These are phyloP conservation scores for Bruguiera sexangula DNA, from an alignment of 345 rosid species.

Conservation along the genomic window DNA sequence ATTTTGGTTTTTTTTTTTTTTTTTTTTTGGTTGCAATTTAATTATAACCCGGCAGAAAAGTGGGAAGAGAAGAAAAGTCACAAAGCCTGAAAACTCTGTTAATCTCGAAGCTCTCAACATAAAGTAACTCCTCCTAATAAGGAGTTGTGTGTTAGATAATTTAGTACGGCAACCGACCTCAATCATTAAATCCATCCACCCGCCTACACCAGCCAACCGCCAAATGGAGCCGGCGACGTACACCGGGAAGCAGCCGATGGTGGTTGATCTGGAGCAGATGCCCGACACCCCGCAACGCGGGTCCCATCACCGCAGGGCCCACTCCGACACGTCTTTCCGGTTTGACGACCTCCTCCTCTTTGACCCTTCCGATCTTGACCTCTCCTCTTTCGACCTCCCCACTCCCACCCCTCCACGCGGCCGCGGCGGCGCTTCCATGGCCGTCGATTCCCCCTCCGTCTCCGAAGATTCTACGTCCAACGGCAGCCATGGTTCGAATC, in stretches of 20 bases:
- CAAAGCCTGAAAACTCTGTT: too few species aligned
- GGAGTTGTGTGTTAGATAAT: too few species aligned
- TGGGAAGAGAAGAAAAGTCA: too few species aligned
- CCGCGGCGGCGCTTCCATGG: slow-evolving; percentile 26
- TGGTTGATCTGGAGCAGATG: slow-evolving; percentile 55
- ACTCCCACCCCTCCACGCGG: slow-evolving; percentile 26
- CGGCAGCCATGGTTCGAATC: slow-evolving; percentile 20
- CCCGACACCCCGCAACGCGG: slow-evolving; percentile 59
- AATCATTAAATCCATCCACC: not conserved
- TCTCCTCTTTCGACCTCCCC: slow-evolving; percentile 69
- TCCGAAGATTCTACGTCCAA: slow-evolving; percentile 66
- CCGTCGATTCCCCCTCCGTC: slow-evolving; percentile 47
- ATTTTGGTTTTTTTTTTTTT: too few species aligned
- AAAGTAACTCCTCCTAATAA: too few species aligned
- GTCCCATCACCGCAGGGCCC: slow-evolving; percentile 81
- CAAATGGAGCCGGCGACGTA: slow-evolving; percentile 17
- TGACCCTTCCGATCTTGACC: slow-evolving; percentile 79
- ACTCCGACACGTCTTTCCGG: slow-evolving; percentile 85
- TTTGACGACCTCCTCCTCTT: slow-evolving; percentile 84
- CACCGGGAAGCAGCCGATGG: slow-evolving; percentile 22
- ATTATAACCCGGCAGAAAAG: too few species aligned
- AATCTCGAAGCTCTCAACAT: too few species aligned
- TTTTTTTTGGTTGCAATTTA: too few species aligned
- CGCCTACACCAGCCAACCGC: not conserved
- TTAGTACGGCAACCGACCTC: not conserved